Evolutionary conservation across 306 rosid genomes (phyloP).

Genomic region (Gleditsia sinensis): DNA sequence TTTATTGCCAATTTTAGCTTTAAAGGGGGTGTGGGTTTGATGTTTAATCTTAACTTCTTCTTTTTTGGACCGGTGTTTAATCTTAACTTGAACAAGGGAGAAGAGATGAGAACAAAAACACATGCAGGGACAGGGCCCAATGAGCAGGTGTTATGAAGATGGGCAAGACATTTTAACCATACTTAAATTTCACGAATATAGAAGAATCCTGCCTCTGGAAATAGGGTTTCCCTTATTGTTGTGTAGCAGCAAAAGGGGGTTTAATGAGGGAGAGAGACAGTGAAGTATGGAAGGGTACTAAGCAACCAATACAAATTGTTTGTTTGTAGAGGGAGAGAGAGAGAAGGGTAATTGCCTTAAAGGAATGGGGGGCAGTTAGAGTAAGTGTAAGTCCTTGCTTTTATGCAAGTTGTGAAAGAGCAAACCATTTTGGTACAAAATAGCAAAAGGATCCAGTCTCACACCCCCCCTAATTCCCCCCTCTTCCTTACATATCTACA

Average conservation of each 20-base stretch:
- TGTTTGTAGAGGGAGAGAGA: constrained; percentile 10
- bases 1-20: too few relatives aligned
- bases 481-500: constrained; percentile 7
- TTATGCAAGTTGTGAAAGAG: constrained; percentile 40
- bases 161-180: background rate
- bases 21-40: too few relatives aligned
- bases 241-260: background rate
- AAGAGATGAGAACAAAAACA: too few relatives aligned
- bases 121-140: too few relatives aligned
- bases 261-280: background rate
- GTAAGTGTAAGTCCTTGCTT: constrained; percentile 44
- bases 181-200: background rate
- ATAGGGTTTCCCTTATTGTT: background rate
- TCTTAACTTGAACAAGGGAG: too few relatives aligned
- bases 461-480: background rate
- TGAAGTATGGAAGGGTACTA: background rate
- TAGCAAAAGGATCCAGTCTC: background rate
- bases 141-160: too few relatives aligned
- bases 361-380: constrained; percentile 21
- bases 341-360: constrained; percentile 8
- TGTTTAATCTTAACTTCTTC: too few relatives aligned
- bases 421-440: constrained; percentile 32
- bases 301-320: background rate
- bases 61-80: too few relatives aligned
- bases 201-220: background rate